Evolutionary conservation across 768 basidiomycete species (phyloP), one percentile per base, ranked within the genome.

Genomic region (Podaxis sp.): DNA sequence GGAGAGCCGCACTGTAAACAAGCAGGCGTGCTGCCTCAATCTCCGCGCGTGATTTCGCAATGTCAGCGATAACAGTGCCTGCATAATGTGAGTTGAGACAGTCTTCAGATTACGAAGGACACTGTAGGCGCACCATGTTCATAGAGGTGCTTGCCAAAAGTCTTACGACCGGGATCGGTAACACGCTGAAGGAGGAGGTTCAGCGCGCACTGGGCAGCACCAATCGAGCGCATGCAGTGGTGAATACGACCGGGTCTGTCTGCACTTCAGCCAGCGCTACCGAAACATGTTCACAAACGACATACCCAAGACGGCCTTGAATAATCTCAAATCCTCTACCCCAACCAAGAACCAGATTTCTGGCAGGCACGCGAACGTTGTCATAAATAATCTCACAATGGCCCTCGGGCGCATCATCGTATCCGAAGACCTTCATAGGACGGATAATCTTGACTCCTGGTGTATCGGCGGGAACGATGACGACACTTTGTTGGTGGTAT

Each of bases 161-260:
- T 98, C 76, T 92, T 94, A 66, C 93, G 84, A 14, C 75, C 73
- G 3, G 95, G 90, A 70, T 98, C 93, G n/a, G 95, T 96, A 23
- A 95, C 93, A 7, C 97, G 86, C 66, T 88, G 84, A 48, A 99
- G 81, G 85, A 98, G 87, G 53, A 91, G 74, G 68, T 97, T 93
- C 59, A 98, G 76, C 2, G 96, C 90, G 23, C 83, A 80, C 62
- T 89, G 85, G 1, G 97, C 97, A 21, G 83, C 83, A 21, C 97
- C 97, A 61, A 99, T 92, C 6, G 93, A 91, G 40, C 97, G 87
- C 97, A 99, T 99, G 79, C 96, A 97, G 70, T 95, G 93, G 68
- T 96, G 95, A 67, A 96, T 91, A 58, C 95, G 89, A n/a, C 95
- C 95, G 54, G 95, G 95, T 44, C 93, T 93, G 63, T 21, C 38